Percentiles rank a stretch among this genome's conserved stretches.
These are phyloP conservation scores for Dactylonectria estremocensis DNA, from an alignment of 2,329 filamentous ascomycete species.

Conservation along the genomic window DNA sequence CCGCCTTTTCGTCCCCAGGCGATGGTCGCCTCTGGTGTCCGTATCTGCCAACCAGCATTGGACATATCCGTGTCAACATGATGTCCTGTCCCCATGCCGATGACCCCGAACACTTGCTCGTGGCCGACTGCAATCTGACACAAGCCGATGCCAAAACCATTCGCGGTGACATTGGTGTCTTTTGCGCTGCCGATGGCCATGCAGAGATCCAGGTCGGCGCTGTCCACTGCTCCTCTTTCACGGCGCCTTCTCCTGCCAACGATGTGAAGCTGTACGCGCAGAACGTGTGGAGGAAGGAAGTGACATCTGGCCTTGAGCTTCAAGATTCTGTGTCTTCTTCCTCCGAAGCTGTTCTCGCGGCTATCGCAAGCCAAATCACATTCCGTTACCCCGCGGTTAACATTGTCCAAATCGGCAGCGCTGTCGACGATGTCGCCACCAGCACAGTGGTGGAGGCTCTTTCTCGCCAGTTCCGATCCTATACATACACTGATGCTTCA, in stretches of 20 bases:
- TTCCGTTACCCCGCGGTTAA: background rate
- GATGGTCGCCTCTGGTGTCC: constrained; percentile 13
- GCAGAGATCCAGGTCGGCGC: constrained; percentile 5
- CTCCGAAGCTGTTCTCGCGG: constrained; percentile 3
- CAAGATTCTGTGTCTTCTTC: background rate
- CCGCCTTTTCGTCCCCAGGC: constrained; percentile 12
- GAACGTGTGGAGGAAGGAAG: background rate
- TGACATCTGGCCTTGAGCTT: background rate
- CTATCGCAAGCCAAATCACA: background rate
- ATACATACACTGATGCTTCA: background rate
- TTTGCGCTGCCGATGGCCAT: constrained; percentile 2
- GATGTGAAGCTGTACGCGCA: constrained; percentile 5
- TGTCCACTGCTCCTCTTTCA: constrained; percentile 1
- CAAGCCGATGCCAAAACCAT: constrained; percentile 1
- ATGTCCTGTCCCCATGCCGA: background rate
- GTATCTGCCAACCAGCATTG: constrained; percentile 11
- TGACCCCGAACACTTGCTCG: background rate
- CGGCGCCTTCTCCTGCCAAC: background rate
- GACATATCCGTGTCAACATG: constrained; percentile 11
- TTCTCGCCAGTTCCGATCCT: constrained; percentile 2
- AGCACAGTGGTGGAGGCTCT: constrained; percentile 1
- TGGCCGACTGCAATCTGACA: background rate
- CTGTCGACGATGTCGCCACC: background rate
- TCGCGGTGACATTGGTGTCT: constrained; percentile 3
- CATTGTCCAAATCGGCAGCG: background rate